Evolutionary conservation across 495 filamentous ascomycete species (phyloP).

Genomic region (Corynascus novoguineensis): DNA sequence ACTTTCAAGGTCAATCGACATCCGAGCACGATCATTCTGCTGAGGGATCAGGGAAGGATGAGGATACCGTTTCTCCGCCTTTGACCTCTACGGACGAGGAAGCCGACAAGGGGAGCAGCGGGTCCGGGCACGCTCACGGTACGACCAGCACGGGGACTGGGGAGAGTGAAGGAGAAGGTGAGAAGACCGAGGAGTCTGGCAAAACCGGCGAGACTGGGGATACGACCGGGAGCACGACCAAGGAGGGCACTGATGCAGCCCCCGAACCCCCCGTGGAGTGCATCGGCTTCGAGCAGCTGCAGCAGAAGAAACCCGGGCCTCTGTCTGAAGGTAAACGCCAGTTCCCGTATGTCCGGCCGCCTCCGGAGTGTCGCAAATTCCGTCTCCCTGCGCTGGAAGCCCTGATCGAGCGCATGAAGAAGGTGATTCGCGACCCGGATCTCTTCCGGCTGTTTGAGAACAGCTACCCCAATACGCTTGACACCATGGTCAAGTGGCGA

Average conservation of each 20-base stretch:
- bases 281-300: slow-evolving; percentile 19
- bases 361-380: slow-evolving; percentile 54
- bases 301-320: slow-evolving; percentile 29
- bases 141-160: not conserved
- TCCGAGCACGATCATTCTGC: not conserved
- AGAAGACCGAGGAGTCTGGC: too few relatives aligned
- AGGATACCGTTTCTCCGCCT: not conserved
- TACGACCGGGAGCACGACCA: not conserved
- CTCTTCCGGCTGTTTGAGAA: slow-evolving; percentile 58
- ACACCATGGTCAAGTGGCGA: slow-evolving; percentile 57
- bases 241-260: not conserved
- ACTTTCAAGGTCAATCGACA: not conserved
- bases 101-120: not conserved
- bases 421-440: slow-evolving; percentile 51
- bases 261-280: slow-evolving; percentile 11
- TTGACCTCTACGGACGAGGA: not conserved
- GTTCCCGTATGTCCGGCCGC: slow-evolving; percentile 53
- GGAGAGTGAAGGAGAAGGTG: too few relatives aligned
- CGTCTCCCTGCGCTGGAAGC: slow-evolving; percentile 49
- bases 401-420: slow-evolving; percentile 41
- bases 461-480: slow-evolving; percentile 56
- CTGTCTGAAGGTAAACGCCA: slow-evolving; percentile 37
- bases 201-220: not conserved
- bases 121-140: not conserved
- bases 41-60: not conserved